Conservation (phyloP, 148 eudicot genomes). For the Hydrangea macrophylla region DNA sequence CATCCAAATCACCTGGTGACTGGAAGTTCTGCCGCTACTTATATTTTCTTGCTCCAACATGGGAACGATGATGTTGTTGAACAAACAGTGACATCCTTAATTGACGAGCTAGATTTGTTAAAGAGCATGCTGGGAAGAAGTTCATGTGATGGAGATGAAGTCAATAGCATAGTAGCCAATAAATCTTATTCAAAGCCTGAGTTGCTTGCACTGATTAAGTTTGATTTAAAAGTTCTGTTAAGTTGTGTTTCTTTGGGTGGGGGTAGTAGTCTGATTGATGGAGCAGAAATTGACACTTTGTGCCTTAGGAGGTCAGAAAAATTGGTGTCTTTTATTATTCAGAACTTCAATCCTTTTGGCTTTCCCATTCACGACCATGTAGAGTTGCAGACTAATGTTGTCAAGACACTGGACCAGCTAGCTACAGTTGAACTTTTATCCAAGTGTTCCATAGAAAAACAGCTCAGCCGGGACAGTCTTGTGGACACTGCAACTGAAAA, state of each 20-base stretch:
- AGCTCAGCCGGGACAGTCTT: constrained; percentile 19
- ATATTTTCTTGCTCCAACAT: constrained; percentile 91
- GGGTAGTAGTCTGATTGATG: constrained; percentile 37
- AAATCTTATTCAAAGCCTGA: constrained; percentile 54
- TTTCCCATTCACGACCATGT: constrained; percentile 38
- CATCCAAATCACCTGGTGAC: constrained; percentile 92
- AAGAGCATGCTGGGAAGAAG: constrained; percentile 37
- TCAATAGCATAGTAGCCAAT: constrained; percentile 2
- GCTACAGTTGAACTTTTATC: constrained; percentile 58
- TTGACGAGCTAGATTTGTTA: constrained; percentile 63
- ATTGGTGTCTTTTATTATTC: constrained; percentile 40
- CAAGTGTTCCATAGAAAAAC: constrained; percentile 44
- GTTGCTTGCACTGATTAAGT: constrained; percentile 67
- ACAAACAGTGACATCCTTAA: constrained; percentile 45
- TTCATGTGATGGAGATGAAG: constrained; percentile 21
- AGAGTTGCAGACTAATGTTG: constrained; percentile 59
- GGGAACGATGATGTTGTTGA: constrained; percentile 74
- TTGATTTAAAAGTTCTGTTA: constrained; percentile 71
- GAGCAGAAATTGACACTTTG: constrained; percentile 49
- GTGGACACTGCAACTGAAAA: constrained; percentile 25
- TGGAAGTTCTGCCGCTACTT: constrained; percentile 84
- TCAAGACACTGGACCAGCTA: constrained; percentile 55
- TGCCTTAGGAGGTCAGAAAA: constrained; percentile 61
- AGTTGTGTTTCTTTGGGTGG: constrained; percentile 57
- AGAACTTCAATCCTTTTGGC: constrained; percentile 51